Evolutionary conservation across 139 green algal species (phyloP), one percentile per base, ranked within the genome.

Genomic region (Volvox reticuliferus): DNA sequence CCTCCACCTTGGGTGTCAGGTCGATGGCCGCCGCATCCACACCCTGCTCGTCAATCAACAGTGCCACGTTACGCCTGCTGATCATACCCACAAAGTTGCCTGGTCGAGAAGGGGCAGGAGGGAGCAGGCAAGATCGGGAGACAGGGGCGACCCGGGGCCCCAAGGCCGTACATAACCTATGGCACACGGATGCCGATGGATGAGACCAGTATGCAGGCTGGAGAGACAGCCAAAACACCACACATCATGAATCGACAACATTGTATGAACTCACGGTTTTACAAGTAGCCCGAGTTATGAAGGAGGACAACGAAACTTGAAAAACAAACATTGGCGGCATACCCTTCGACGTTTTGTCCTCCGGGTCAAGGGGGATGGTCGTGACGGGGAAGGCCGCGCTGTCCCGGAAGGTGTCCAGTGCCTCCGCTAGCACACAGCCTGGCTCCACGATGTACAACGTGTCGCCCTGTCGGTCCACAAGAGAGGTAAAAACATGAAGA

Each of bases 81-180:
- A 95, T 94, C 79, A 95, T 93, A 86, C 93, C 93, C 61, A 94
- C 75, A 22, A 95, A 95, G 69, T 94, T 76, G 12, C 92, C 93
- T 89, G 85, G 55, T 16, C 12, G 79, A 9, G 44, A 55, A 55
- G 44, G 44, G 9, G 44, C 44, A 55, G 44, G 44, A 55, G 44
- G 44, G 9, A 9, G 44, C 44, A 55, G 44, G 9, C 44, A 55
- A 55, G 44, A 9, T 55, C 44, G 9, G 44, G 44, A 9, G 44
- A 55, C 9, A 55, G 5, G 44, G 5, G 9, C 9, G 44, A 55
- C 5, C 44, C 9, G 9, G 44, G 44, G 44, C 44, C 44, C 44
- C 5, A 55, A 55, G 9, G 44, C 5, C 44, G 5, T 14, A 55
- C 5, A 9, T 55, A 55, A 55, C 5, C 44, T 14, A 55, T 14